Base-by-base conservation (phyloP, 495 filamentous ascomycete species). In the Parathielavia hyrcaniae region DNA sequence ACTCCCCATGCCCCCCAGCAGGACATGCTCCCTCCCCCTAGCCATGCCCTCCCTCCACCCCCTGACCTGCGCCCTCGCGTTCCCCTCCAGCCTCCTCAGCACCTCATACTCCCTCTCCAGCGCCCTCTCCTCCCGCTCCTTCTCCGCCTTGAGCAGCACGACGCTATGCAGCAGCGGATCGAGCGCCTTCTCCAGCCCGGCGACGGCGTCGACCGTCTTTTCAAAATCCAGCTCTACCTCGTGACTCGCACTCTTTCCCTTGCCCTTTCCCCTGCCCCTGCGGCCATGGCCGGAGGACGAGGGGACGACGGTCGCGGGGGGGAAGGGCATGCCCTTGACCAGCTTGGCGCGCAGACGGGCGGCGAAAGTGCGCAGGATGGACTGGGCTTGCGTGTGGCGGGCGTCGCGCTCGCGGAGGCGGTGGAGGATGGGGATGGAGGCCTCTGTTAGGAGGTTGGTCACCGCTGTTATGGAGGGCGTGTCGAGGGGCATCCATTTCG, bases 191-290 rank as follows among this genome's bases (percentile, higher is more conserved):
- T 77, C 67, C 13, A 76, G 59, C 11, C 51, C 59, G 45, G 66
- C 63, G 55, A 73, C 69, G 0, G 68, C 71, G 7, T 73, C 67
- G 23, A 77, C 60, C 10, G 68, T 68, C 38, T 62, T 64, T 61
- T 78, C 77, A 56, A 75, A 78, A 46, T 78, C 73, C 16, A 79
- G 60, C 47, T 79, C 75, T 8, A 65, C 63, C 36, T 70, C 75
- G 40, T 72, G 71, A 2, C 53, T 41, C 17, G 39, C 58, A 7
- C 39, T 53, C 16, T 35, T 11, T 13, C 48, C 50, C 35, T 11
- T 45, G 17, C 40, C 40, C 19, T 34, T 57, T 16, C 8, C 10
- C 38, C 22, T 20, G 14, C 19, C 47, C 38, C 17, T 30, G 26
- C 26, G 3, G 6, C 14, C 50, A 13, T 2, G n/a, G 13, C 41